A percentile compares a stretch with the other conserved stretches of the same genome.
phyloP scores from a whole-genome alignment of 805 yeast species.

The Ogataea dorogensis region DNA sequence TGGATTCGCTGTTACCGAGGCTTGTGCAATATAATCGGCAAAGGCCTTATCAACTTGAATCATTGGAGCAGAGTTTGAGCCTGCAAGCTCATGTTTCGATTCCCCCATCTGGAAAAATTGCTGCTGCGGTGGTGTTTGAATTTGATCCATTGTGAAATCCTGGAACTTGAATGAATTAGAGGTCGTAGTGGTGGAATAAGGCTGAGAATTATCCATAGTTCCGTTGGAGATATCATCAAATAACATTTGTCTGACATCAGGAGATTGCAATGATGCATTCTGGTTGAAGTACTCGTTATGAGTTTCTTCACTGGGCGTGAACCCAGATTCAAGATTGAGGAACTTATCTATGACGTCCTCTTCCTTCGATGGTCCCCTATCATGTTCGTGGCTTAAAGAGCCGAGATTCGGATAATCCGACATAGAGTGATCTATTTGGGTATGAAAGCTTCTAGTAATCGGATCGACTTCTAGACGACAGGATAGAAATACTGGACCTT shows the following conservation, averaged over 20 bases:
- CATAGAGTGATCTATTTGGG: not conserved
- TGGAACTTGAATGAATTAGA: conserved; percentile 3
- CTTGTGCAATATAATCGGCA: conserved; percentile 8
- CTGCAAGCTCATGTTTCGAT: not conserved
- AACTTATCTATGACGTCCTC: conserved; percentile 12
- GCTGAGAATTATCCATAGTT: not conserved
- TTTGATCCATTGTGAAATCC: not conserved
- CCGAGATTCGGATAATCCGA: conserved; percentile 1
- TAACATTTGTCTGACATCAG: not conserved
- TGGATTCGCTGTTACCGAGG: not conserved
- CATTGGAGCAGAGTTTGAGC: conserved; percentile 3
- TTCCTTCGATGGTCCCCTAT: conserved; percentile 2
- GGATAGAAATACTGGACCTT: too few species aligned
- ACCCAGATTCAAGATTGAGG: conserved; percentile 5
- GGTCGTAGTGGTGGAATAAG: conserved; percentile 1
- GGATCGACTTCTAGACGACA: too few species aligned
- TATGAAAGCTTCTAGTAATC: too few species aligned
- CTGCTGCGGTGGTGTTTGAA: conserved; percentile 7
- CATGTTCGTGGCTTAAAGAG: not conserved
- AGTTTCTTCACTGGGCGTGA: conserved; percentile 4
- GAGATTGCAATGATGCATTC: not conserved
- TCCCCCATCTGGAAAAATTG: conserved; percentile 3
- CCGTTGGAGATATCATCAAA: conserved; percentile 1
- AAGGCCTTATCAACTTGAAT: conserved; percentile 21
- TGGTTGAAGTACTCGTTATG: conserved; percentile 2